Base-by-base conservation (phyloP, 148 eudicot species). In the Polygonum maritimum region DNA sequence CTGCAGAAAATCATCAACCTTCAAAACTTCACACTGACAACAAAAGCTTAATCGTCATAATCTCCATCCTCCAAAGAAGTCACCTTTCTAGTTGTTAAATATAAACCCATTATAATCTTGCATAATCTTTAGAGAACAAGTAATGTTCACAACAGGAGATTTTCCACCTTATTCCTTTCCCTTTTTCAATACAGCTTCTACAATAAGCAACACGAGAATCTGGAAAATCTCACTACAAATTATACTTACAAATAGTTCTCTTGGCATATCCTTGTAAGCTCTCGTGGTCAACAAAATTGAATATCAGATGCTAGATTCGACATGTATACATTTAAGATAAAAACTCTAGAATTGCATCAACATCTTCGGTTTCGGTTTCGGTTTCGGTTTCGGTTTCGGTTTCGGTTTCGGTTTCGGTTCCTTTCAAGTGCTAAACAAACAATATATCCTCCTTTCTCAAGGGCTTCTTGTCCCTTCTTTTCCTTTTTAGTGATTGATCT, bases 401-500 rank as follows among this genome's bases (percentile, higher is more conserved):
- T 57, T 57, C 12, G 31, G 67, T 60, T 62, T 22, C 7, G 63
- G 63, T 19, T 57, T 57, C 12, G 31, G 67, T 60, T 60, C n/a
- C 69, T 62, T 26, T 0, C 18, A 67, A 67, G 45, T 3, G 21
- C 35, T 72, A 72, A 74, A 90, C 79, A 78, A 74, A 85, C 71
- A 80, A 13, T 31, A 92, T 82, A 80, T 89, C 97, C 55, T 90
- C 90, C 75, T 90, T 88, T n/a, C 73, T 58, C 40, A 95, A 55
- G 31, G 86, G 83, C 84, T 84, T 88, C 84, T 89, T 92, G 69
- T 88, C 91, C 58, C 86, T 83, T 78, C 83, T 89, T 45, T 70
- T 79, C 48, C 51, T 80, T 60, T 76, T 79, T 35, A 75, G 82
- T 3, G 76, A 78, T 75, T 80, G 83, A 72, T 88, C 94, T 3